Evolutionary conservation across 179 eudicot genomes (phyloP).

Genomic region (Pouteria campechiana): DNA sequence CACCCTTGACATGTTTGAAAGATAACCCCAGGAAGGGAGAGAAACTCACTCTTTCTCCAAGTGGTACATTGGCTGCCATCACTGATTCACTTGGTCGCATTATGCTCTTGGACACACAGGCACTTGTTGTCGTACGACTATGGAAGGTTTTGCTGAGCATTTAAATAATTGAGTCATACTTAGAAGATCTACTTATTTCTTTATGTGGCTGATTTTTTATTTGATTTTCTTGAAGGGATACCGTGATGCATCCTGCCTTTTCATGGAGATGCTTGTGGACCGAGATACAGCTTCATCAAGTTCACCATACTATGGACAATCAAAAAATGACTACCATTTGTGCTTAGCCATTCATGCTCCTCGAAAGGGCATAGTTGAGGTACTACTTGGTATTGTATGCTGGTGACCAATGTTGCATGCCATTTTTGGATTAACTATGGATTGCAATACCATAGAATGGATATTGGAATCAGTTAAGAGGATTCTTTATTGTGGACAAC

Average conservation of each 20-base stretch:
- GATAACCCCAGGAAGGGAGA: slow-evolving; percentile 94
- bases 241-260: slow-evolving; percentile 87
- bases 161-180: neutral
- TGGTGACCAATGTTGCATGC: neutral
- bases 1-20: slow-evolving; percentile 81
- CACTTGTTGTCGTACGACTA: slow-evolving; percentile 84
- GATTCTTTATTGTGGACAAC: too few relatives aligned
- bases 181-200: neutral
- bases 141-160: slow-evolving; percentile 64
- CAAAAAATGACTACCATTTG: slow-evolving; percentile 77
- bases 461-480: neutral
- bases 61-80: slow-evolving; percentile 98
- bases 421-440: neutral
- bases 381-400: slow-evolving; percentile 10
- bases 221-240: slow-evolving; percentile 51
- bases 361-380: slow-evolving; percentile 92
- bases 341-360: slow-evolving; percentile 97
- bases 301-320: slow-evolving; percentile 24
- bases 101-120: slow-evolving; percentile 83
- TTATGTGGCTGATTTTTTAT: neutral
- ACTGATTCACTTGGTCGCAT: slow-evolving; percentile 98
- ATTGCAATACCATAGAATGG: neutral
- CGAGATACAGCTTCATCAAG: slow-evolving; percentile 36
- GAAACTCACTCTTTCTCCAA: slow-evolving; percentile 89
- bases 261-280: slow-evolving; percentile 77